Base-by-base conservation (phyloP, 2,329 filamentous ascomycete genomes). In the Fusarium sp. region DNA sequence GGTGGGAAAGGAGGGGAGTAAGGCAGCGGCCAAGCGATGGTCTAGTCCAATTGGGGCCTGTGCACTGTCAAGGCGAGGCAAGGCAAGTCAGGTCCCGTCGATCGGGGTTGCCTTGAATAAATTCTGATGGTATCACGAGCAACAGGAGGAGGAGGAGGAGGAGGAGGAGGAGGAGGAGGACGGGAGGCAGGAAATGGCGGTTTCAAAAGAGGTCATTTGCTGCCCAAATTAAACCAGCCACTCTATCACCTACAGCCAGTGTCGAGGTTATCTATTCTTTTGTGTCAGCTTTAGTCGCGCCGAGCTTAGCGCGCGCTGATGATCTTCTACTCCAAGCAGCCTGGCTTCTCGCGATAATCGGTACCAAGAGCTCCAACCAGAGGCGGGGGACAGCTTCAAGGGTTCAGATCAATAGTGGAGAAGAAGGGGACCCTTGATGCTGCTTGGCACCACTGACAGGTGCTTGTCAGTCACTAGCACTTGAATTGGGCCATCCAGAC, bases 301-400 rank as follows among this genome's bases (percentile, higher is more conserved):
- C 58, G 62, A 66, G 62, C 38, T 65, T 65, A 63, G 62, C 62
- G 62, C 58, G 60, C 54, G 45, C 15, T 25, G 59, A 51, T 32
- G 44, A 64, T 54, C 57, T 44, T 42, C 58, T 41, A 28, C 41
- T 34, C 29, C 9, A 15, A 46, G 15, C 32, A 46, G 52, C 31
- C 38, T 36, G 31, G 31, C 12, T 34, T 34, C 31, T 34, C 7
- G 38, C 26, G 47, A 57, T 38, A 41, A 39, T 45, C 42, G 35
- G 25, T 45, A 12, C 36, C 31, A 41, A 39, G 32, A 35, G 39
- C 52, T 47, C 61, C 51, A 61, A 53, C 61, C 49, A 51, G 48
- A 64, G 55, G 49, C 55, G 48, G 53, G 48, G 26, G 49, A 39
- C 46, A 39, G 15, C 43, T 22, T 49, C 59, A 55, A 66, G 62